These are phyloP conservation scores for Trypanosoma lewisi DNA, from an alignment of 208 protist genomes.

Conservation along the genomic window DNA sequence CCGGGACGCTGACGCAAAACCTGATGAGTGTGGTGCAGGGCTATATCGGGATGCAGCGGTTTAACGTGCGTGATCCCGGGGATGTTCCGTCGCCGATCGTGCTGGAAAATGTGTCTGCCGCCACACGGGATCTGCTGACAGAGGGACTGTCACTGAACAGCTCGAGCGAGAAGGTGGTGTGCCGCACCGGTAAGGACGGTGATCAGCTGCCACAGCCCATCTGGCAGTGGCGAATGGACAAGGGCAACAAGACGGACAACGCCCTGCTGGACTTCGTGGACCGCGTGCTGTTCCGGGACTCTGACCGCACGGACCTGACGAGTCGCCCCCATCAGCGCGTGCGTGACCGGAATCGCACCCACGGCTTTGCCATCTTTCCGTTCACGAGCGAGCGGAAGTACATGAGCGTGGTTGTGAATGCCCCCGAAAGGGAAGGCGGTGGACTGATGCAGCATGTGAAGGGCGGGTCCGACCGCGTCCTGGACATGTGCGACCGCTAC, in stretches of 20 bases:
- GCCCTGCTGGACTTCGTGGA: conserved; percentile 81
- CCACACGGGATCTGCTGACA: conserved; percentile 22
- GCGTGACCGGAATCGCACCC: conserved; percentile 32
- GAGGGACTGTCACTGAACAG: conserved; percentile 71
- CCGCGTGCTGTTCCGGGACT: conserved; percentile 33
- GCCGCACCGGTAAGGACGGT: conserved; percentile 35
- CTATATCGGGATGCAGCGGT: conserved; percentile 62
- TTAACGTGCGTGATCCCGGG: conserved; percentile 50
- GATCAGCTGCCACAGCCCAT: conserved; percentile 25
- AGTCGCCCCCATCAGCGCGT: conserved; percentile 56
- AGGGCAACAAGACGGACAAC: conserved; percentile 89
- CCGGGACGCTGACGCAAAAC: conserved; percentile 98
- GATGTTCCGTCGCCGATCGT: conserved; percentile 42
- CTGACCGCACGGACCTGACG: conserved; percentile 29
- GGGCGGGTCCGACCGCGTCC: conserved; percentile 90
- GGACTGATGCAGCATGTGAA: conserved; percentile 79
- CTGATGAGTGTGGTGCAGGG: conserved; percentile 95
- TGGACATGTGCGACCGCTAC: conserved; percentile 73
- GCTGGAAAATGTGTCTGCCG: conserved; percentile 19
- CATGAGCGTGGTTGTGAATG: conserved; percentile 71
- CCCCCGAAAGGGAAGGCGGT: conserved; percentile 33
- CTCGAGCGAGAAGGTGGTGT: conserved; percentile 74
- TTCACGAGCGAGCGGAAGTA: conserved; percentile 89
- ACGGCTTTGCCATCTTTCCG: conserved; percentile 68
- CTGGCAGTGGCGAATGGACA: conserved; percentile 68